phyloP scores from a whole-genome alignment of 345 rosid genomes.

The Bruguiera gymnorhiza region DNA sequence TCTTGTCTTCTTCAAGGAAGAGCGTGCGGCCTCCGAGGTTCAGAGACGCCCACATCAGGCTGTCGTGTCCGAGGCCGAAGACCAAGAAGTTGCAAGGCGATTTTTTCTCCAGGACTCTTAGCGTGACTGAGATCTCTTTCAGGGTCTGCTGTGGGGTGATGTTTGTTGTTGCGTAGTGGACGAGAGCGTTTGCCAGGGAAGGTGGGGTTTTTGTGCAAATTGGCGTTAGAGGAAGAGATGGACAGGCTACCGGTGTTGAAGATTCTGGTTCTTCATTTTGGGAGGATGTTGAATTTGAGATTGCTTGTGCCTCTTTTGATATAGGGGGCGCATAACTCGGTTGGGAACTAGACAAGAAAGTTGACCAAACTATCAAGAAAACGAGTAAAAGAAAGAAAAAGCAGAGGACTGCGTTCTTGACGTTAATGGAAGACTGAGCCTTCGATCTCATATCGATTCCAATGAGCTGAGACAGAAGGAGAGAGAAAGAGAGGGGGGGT shows the following conservation, averaged over 20 bases:
- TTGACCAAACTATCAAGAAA: conserved; percentile 40
- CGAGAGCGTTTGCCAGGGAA: conserved; percentile 56
- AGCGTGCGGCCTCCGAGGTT: conserved; percentile 83
- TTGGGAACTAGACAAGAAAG: conserved; percentile 34
- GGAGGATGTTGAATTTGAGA: conserved; percentile 13
- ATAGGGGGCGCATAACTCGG: conserved; percentile 9
- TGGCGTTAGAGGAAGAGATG: conserved; percentile 16
- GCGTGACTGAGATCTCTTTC: conserved; percentile 67
- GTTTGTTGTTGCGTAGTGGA: conserved; percentile 73
- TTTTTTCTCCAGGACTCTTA: conserved; percentile 52
- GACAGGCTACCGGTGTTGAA: conserved; percentile 12
- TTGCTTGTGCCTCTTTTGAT: background rate
- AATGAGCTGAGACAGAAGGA: background rate
- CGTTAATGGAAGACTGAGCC: conserved; percentile 29
- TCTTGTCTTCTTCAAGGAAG: conserved; percentile 78
- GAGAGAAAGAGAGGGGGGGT: no score
- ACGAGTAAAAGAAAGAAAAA: conserved; percentile 42
- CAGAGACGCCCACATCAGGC: conserved; percentile 86
- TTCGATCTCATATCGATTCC: conserved; percentile 29
- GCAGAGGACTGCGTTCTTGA: conserved; percentile 36
- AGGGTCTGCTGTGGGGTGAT: conserved; percentile 88
- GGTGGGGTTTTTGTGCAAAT: conserved; percentile 61
- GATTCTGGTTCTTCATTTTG: conserved; percentile 11
- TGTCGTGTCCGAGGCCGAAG: conserved; percentile 84
- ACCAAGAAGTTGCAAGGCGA: conserved; percentile 87